Evolutionary conservation across 305 asterid genomes (phyloP).

Genomic region (Solanum hybrid): DNA sequence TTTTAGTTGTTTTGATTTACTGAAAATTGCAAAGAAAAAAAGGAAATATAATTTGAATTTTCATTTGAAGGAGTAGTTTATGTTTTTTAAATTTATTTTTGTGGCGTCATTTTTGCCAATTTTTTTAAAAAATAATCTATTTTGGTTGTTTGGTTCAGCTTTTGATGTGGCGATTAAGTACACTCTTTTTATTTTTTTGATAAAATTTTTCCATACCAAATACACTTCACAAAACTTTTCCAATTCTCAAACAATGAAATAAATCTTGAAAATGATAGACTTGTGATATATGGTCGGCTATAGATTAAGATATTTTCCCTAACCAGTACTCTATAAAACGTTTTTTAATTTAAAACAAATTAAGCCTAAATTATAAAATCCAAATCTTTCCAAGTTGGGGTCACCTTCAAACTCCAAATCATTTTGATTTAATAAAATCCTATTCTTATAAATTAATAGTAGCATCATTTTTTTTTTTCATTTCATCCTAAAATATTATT

Average conservation of each 20-base stretch:
- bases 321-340: not conserved
- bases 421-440: not conserved
- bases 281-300: not conserved
- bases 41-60: not conserved
- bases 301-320: not conserved
- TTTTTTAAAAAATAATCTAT: not conserved
- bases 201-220: no score
- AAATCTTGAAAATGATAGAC: not conserved
- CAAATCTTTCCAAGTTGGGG: no score
- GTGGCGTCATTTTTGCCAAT: not conserved
- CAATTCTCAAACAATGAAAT: not conserved
- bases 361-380: no score
- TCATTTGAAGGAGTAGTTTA: not conserved
- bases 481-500: not conserved
- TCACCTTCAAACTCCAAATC: not conserved
- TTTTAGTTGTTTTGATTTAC: no score
- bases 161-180: not conserved
- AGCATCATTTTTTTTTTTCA: not conserved
- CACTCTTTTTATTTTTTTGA: not conserved
- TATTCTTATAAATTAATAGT: not conserved
- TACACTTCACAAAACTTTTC: not conserved
- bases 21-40: no score
- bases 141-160: not conserved
- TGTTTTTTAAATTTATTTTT: no score
- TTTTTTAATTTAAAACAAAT: no score